phyloP scores from a whole-genome alignment of 768 basidiomycete species.

The Leccinum aurantiacum region DNA sequence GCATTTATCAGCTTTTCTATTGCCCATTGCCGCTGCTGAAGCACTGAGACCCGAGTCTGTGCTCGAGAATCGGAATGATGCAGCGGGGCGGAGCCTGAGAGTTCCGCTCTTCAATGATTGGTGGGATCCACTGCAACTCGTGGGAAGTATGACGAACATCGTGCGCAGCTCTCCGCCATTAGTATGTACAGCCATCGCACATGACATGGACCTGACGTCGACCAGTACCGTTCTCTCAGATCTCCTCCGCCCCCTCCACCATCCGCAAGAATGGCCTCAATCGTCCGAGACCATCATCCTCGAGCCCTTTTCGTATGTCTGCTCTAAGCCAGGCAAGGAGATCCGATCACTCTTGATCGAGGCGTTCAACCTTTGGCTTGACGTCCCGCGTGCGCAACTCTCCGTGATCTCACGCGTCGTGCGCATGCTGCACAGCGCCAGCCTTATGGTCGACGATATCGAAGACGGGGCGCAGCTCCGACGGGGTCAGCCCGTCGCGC shows the following conservation, averaged over 20 bases:
- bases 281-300: slow-evolving; percentile 45
- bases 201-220: slow-evolving; percentile 10
- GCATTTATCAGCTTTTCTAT: too few relatives aligned
- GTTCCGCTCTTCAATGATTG: slow-evolving; percentile 38
- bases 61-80: neutral
- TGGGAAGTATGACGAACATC: neutral
- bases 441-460: slow-evolving; percentile 94
- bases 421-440: slow-evolving; percentile 92
- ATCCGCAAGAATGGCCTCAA: slow-evolving; percentile 37
- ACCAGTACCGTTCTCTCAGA: slow-evolving; percentile 10
- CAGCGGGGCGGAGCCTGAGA: too few relatives aligned
- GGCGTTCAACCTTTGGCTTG: slow-evolving; percentile 92
- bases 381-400: slow-evolving; percentile 74
- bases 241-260: slow-evolving; percentile 21
- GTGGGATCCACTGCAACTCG: slow-evolving; percentile 32
- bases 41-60: too few relatives aligned
- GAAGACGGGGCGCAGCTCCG: slow-evolving; percentile 89
- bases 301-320: slow-evolving; percentile 87
- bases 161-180: neutral
- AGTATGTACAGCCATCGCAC: neutral
- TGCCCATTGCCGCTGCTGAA: neutral
- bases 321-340: slow-evolving; percentile 88
- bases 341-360: slow-evolving; percentile 84
- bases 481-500: slow-evolving; percentile 82
- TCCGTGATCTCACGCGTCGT: slow-evolving; percentile 77